Evolutionary conservation across 139 green algal genomes (phyloP), one percentile per base, ranked within the genome.

Genomic region (Mesotaenium endlicherianum): DNA sequence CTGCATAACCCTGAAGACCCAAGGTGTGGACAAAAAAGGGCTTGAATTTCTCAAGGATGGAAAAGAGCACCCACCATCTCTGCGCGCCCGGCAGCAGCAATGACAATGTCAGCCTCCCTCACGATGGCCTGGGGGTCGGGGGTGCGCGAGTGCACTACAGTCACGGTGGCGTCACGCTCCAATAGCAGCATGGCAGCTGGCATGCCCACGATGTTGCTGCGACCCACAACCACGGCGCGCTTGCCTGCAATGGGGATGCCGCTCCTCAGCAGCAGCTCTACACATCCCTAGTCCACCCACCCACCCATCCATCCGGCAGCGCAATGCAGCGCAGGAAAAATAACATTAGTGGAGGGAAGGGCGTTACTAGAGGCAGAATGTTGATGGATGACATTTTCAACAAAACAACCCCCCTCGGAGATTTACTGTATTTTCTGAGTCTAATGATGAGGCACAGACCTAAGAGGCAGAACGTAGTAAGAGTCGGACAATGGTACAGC

Each of bases 201-300:
- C 90, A 97, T 96, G 67, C 96, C 96, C 80, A 99, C 96, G 75
- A 97, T 97, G 90, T 98, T 98, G 85, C 80, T 93, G 68, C 97
- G 91, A 1, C 95, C 95, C 38, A 95, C 89, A 69, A 98, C 93
- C 26, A 97, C 95, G 42, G 95, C 95, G 36, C 84, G 83, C 86
- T 93, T 92, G 58, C 91, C 91, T 0, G 36, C 36, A 34, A 95
- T 87, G 0, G 50, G 45, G 20, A 94, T 70, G 47, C 84, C 87
- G 77, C 83, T 91, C 38, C 91, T 82, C 43, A 88, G 70, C 47
- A 96, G 81, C 39, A 86, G 42, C 2, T 85, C 71, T 20, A 86
- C 71, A 39, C 80, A 86, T 16, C 80, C 80, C 80, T 86, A 69
- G n/a, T 64, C 50, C 50, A 64, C 26, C 50, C 20, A 64, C 50